Evolutionary conservation across 805 yeast species (phyloP).

Genomic region (Yarrowia porcina): DNA sequence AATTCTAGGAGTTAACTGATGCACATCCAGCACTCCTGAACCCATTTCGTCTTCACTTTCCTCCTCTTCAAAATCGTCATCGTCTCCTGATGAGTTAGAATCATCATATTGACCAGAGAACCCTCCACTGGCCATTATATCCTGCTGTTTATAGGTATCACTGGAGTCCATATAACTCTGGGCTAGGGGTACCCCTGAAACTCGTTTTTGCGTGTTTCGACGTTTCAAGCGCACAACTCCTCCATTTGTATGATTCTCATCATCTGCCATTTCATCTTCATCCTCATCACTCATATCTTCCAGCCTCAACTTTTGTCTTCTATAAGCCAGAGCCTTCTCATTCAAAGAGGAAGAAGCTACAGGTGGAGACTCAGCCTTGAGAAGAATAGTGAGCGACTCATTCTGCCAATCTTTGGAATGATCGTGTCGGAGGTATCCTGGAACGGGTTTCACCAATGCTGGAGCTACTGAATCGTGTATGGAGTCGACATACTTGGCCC

Average conservation of each 20-base stretch:
- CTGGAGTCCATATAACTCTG: slow-evolving; percentile 20
- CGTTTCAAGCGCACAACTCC: slow-evolving; percentile 11
- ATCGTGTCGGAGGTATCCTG: slow-evolving; percentile 22
- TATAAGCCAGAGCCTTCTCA: slow-evolving; percentile 13
- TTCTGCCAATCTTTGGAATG: slow-evolving; percentile 17
- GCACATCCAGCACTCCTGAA: background rate
- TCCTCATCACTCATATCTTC: slow-evolving; percentile 4
- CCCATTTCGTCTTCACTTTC: background rate
- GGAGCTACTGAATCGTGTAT: slow-evolving; percentile 35
- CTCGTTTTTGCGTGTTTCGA: slow-evolving; percentile 5
- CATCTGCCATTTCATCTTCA: slow-evolving; percentile 19
- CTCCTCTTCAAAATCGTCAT: slow-evolving; percentile 24
- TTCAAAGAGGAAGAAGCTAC: slow-evolving; percentile 30
- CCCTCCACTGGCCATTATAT: background rate
- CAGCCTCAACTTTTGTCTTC: slow-evolving; percentile 5
- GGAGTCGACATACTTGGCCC: slow-evolving; percentile 35
- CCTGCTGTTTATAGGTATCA: slow-evolving; percentile 7
- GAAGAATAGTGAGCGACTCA: slow-evolving; percentile 9
- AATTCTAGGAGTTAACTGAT: slow-evolving; percentile 15
- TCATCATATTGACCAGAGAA: slow-evolving; percentile 19
- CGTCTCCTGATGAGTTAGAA: slow-evolving; percentile 23
- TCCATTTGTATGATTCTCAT: slow-evolving; percentile 15
- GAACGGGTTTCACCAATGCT: slow-evolving; percentile 32
- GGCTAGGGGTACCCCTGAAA: slow-evolving; percentile 5
- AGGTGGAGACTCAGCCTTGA: slow-evolving; percentile 33